phyloP scores from a whole-genome alignment of 2,329 filamentous ascomycete species.

The Drechslera avenae region DNA sequence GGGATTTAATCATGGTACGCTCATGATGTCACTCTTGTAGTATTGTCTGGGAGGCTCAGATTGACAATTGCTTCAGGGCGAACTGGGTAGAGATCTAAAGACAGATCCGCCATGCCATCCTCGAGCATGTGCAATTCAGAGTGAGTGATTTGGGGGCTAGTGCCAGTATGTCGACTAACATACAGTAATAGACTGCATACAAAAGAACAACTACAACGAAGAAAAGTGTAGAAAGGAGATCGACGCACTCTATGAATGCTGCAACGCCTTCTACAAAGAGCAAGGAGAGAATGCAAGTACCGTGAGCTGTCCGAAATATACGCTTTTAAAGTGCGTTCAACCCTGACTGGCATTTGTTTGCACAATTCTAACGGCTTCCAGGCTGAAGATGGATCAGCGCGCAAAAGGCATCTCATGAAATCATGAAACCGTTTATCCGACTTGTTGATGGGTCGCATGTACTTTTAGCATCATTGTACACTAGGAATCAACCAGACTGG shows the following conservation, averaged over 20 bases:
- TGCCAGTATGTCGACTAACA: slow-evolving; percentile 5
- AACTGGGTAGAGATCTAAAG: slow-evolving; percentile 71
- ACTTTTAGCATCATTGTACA: neutral
- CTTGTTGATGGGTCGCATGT: neutral
- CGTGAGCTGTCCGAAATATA: slow-evolving; percentile 83
- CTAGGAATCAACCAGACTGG: too few species aligned
- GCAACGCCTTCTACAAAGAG: slow-evolving; percentile 81
- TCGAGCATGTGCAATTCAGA: slow-evolving; percentile 88
- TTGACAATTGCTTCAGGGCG: slow-evolving; percentile 42
- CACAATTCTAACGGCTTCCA: slow-evolving; percentile 29
- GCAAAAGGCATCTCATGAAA: slow-evolving; percentile 48
- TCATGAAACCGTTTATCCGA: too few species aligned
- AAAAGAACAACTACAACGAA: slow-evolving; percentile 84
- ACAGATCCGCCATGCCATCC: slow-evolving; percentile 83
- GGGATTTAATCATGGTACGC: slow-evolving; percentile 35
- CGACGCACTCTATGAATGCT: slow-evolving; percentile 91
- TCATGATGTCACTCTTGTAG: slow-evolving; percentile 32
- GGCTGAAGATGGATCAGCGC: slow-evolving; percentile 82
- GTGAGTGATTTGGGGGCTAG: slow-evolving; percentile 52
- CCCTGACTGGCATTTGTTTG: neutral
- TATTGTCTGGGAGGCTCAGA: slow-evolving; percentile 1
- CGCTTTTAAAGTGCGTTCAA: slow-evolving; percentile 63
- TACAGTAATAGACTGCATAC: slow-evolving; percentile 70
- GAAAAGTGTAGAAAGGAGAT: slow-evolving; percentile 72
- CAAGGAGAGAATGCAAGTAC: slow-evolving; percentile 77